A percentile compares a stretch with the other conserved stretches of the same genome.
phyloP scores from a whole-genome alignment of 441 rosid genomes.

The Raphanus hybrid region DNA sequence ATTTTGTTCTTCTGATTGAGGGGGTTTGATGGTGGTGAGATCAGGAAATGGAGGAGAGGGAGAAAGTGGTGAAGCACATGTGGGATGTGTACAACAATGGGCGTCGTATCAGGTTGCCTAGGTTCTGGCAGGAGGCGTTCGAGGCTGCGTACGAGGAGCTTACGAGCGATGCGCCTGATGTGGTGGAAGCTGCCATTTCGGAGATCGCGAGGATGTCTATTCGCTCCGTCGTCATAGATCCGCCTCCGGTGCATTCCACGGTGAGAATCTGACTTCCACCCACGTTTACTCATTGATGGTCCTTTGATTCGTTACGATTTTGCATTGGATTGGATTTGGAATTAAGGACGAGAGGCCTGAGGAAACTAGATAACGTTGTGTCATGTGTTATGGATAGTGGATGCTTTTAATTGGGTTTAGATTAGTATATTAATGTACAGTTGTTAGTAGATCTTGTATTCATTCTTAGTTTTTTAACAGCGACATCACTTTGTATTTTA shows the following conservation, averaged over 20 bases:
- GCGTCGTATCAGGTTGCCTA: conserved; percentile 51
- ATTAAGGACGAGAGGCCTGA: background rate
- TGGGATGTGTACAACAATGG: conserved; percentile 69
- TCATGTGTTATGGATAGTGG: background rate
- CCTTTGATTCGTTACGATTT: background rate
- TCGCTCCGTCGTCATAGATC: conserved; percentile 45
- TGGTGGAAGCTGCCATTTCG: conserved; percentile 54
- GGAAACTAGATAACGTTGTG: background rate
- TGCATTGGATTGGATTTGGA: background rate
- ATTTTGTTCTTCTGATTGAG: background rate
- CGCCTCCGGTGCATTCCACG: conserved; percentile 45
- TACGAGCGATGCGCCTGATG: conserved; percentile 51
- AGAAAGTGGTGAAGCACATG: conserved; percentile 65
- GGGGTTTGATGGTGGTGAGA: conserved; percentile 5
- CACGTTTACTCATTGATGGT: background rate
- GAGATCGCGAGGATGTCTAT: conserved; percentile 73
- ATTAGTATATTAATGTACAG: background rate
- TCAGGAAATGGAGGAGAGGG: conserved; percentile 68
- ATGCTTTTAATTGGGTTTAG: background rate
- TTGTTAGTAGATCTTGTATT: background rate
- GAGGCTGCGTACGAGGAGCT: conserved; percentile 67
- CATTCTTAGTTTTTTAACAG: background rate
- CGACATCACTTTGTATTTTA: background rate
- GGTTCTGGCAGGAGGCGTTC: conserved; percentile 68
- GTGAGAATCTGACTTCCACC: conserved; percentile 25